Evolutionary conservation across 1,284 basidiomycete species (phyloP).

Genomic region (Caloboletus inedulis): DNA sequence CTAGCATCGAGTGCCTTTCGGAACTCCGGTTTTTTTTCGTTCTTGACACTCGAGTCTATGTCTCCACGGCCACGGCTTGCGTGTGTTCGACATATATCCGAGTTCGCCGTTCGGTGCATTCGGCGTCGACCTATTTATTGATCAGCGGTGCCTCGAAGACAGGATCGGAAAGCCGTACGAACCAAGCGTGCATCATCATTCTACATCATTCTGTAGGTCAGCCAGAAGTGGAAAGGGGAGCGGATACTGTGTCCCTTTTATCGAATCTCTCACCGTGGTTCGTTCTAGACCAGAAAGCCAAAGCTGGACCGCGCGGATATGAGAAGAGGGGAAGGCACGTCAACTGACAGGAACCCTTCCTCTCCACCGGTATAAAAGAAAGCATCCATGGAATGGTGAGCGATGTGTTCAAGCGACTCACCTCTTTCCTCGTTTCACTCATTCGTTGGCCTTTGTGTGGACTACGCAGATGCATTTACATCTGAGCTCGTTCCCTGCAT

Average conservation of each 20-base stretch:
- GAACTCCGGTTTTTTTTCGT: no score
- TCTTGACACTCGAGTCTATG: not conserved
- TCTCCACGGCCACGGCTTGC: not conserved
- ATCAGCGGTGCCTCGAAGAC: slow-evolving; percentile 4
- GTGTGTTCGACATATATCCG: slow-evolving; percentile 8
- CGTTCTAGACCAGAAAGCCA: slow-evolving; percentile 3
- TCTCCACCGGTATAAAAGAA: slow-evolving; percentile 19
- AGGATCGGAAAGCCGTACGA: slow-evolving; percentile 5
- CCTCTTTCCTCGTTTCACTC: not conserved
- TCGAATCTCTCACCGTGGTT: slow-evolving; percentile 11
- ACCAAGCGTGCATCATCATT: slow-evolving; percentile 17
- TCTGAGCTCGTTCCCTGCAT: slow-evolving; percentile 36
- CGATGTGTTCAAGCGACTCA: slow-evolving; percentile 2
- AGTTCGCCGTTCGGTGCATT: slow-evolving; percentile 8
- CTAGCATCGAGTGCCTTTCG: not conserved
- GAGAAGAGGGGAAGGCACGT: not conserved
- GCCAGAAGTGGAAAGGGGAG: slow-evolving; percentile 2
- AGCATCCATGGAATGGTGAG: slow-evolving; percentile 15
- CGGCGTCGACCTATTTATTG: slow-evolving; percentile 13
- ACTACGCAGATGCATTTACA: slow-evolving; percentile 13
- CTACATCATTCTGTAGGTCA: not conserved
- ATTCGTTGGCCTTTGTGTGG: slow-evolving; percentile 2
- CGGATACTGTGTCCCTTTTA: not conserved
- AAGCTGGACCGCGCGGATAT: slow-evolving; percentile 6
- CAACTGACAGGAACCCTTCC: not conserved